Percentiles rank a stretch among this genome's conserved stretches.
Conservation (phyloP, 495 filamentous ascomycete species). For the Xylaria nigripes region DNA sequence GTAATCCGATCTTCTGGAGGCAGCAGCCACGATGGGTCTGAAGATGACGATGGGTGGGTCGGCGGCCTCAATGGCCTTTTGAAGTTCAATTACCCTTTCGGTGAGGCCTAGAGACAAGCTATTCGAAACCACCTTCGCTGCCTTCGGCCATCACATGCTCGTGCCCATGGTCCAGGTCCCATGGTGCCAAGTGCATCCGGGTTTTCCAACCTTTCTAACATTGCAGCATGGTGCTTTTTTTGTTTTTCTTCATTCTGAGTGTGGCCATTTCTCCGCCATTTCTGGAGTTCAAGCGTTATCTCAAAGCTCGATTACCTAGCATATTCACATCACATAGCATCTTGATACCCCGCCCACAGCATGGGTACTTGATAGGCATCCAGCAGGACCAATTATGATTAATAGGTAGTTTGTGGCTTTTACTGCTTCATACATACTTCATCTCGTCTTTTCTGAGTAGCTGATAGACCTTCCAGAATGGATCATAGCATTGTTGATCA, state of each 20-base stretch:
- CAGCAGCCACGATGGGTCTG: slow-evolving; percentile 34
- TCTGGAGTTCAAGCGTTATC: not conserved
- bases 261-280: too few species aligned
- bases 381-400: too few species aligned
- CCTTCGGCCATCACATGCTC: not conserved
- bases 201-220: not conserved
- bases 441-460: too few species aligned
- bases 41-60: slow-evolving; percentile 88
- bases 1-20: slow-evolving; percentile 48
- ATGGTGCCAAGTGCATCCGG: not conserved
- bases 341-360: not conserved
- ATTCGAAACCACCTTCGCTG: not conserved
- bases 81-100: slow-evolving; percentile 98
- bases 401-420: not conserved
- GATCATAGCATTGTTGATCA: too few species aligned
- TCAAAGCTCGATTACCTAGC: not conserved
- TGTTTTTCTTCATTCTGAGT: not conserved
- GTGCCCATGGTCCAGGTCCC: not conserved
- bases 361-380: not conserved
- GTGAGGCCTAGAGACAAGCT: slow-evolving; percentile 41
- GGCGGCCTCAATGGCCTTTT: slow-evolving; percentile 87
- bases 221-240: not conserved
- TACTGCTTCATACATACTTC: too few species aligned
- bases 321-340: not conserved
- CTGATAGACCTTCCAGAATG: too few species aligned